Percentiles rank a stretch among this genome's conserved stretches.
Evolutionary conservation across 768 basidiomycete species (phyloP).

Genomic region (Tricholoma matsutake): DNA sequence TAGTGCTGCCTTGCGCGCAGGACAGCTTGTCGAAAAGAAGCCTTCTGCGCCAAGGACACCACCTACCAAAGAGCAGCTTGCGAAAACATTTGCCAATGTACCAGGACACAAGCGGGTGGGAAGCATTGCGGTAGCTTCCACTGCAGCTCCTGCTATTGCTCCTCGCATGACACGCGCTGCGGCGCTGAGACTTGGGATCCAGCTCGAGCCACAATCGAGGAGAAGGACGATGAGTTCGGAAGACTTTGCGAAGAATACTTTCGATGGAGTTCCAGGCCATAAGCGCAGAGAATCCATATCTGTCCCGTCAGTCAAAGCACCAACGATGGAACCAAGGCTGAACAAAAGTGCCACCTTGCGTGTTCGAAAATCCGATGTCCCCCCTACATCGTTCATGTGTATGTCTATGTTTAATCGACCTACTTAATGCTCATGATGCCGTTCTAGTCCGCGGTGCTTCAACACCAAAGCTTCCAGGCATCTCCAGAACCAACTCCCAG

Average conservation of each 20-base stretch:
- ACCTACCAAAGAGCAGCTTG: constrained; percentile 57
- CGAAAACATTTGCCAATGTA: constrained; percentile 69
- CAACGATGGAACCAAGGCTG: constrained; percentile 64
- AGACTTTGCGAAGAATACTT: constrained; percentile 44
- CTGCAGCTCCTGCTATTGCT: constrained; percentile 64
- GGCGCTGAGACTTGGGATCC: constrained; percentile 58
- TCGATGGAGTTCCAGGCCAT: constrained; percentile 83
- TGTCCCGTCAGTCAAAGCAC: constrained; percentile 65
- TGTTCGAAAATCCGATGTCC: constrained; percentile 54
- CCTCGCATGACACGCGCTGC: constrained; percentile 79
- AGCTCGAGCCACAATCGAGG: constrained; percentile 36
- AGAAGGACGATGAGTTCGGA: constrained; percentile 35
- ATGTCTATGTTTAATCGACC: constrained; percentile 26
- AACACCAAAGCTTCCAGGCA: constrained; percentile 38
- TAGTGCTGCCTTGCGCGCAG: constrained; percentile 71
- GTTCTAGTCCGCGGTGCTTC: constrained; percentile 46
- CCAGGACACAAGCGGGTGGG: constrained; percentile 78
- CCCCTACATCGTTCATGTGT: constrained; percentile 73
- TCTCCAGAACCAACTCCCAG: constrained; percentile 44
- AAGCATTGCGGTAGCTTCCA: constrained; percentile 70
- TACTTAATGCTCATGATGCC: constrained; percentile 1
- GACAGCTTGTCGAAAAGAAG: constrained; percentile 45
- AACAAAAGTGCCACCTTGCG: constrained; percentile 79
- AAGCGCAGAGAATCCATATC: constrained; percentile 74
- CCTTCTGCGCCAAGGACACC: constrained; percentile 46